Evolutionary conservation across 768 basidiomycete species (phyloP).

Genomic region (Trametes punicea): DNA sequence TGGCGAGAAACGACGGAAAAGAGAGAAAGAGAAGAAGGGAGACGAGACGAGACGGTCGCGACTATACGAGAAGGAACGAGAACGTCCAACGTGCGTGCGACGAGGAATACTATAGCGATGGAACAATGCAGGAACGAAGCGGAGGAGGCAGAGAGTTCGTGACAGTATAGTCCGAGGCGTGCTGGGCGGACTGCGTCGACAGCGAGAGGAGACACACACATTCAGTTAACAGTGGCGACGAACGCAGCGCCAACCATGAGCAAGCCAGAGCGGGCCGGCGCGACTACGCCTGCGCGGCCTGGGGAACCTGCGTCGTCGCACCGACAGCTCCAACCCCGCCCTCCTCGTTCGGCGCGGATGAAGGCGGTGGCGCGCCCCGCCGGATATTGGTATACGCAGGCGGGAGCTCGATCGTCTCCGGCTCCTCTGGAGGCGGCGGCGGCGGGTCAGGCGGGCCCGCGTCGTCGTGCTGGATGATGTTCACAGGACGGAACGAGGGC

Average conservation of each 20-base stretch:
- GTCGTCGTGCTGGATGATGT: conserved; percentile 84
- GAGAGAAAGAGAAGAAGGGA: not conserved
- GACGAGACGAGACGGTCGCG: too few relatives aligned
- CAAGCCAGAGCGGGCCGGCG: too few relatives aligned
- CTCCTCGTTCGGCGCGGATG: not conserved
- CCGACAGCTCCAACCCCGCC: not conserved
- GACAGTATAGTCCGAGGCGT: too few relatives aligned
- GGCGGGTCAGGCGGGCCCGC: conserved; percentile 55
- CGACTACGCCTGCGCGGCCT: not conserved
- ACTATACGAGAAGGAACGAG: not conserved
- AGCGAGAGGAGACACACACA: too few relatives aligned
- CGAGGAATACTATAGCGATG: not conserved
- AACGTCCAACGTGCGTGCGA: not conserved
- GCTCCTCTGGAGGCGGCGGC: conserved; percentile 41
- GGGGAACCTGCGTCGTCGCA: not conserved
- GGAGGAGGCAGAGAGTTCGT: too few relatives aligned
- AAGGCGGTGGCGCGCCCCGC: conserved; percentile 1
- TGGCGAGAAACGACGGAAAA: not conserved
- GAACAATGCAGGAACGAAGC: not conserved
- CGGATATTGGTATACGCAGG: conserved; percentile 74
- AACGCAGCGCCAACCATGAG: not conserved
- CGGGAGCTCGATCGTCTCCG: conserved; percentile 79
- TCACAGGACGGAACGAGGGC: conserved; percentile 63
- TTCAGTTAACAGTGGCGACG: not conserved
- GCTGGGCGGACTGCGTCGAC: too few relatives aligned